Evolutionary conservation across 163 green algal genomes (phyloP), one percentile per base, ranked within the genome.

Genomic region (Dunaliella salina): DNA sequence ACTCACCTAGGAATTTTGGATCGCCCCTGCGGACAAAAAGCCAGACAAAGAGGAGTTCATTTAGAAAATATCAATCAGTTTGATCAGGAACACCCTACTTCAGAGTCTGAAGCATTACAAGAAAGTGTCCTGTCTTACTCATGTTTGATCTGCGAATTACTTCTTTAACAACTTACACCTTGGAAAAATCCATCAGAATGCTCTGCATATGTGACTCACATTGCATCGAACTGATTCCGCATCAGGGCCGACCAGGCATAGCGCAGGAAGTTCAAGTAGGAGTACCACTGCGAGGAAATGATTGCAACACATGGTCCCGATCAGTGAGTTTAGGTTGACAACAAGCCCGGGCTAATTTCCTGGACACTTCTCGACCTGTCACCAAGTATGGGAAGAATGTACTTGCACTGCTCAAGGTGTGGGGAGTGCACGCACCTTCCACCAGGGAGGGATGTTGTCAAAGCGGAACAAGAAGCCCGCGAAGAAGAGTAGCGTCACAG

Each of bases 401-500:
- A 50, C 8, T 50, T 50, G 40, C 8, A 50, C 8, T 50, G 8
- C 40, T 3, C 4, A 50, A 50, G 40, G 8, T 50, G 40, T 50
- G 40, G 40, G 40, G 40, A 50, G 40, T 26, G 4, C 15, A 69
- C n/a, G 33, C 29, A 79, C 81, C 59, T 84, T 87, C 86, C 90
- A 93, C 86, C 88, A 94, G 1, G 67, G 78, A 1, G 93, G 93
- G 59, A 97, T 97, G 69, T 91, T 85, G 57, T 92, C 85, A 63
- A 90, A 93, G 33, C 88, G 90, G 84, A 96, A 89, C 29, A 97
- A 88, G 87, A 95, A 95, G 86, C 93, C 93, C 29, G 84, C 89
- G 85, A 96, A 98, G 88, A 97, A 97, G 22, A 97, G 91, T 80
- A 96, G 88, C 29, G 92, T 95, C 25, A 93, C 86, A 20, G 94